Conservation (phyloP, 2,329 filamentous ascomycete genomes). For the Neoarthrinium moseri region DNA sequence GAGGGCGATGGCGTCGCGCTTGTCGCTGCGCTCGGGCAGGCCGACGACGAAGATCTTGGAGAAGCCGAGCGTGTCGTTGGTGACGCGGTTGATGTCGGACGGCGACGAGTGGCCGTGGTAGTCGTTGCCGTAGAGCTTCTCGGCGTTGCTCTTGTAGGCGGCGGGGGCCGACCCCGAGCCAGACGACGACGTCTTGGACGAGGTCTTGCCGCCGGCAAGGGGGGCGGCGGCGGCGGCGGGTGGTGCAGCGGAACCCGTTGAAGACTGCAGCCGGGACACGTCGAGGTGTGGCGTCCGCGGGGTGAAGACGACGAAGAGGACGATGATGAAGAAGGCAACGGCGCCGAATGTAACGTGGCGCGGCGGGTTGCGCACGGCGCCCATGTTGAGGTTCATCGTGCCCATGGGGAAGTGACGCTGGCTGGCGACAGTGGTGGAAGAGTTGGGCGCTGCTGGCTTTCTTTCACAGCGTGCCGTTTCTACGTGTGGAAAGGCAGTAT, state of each 20-base stretch:
- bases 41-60: slow-evolving; percentile 39
- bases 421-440: not conserved
- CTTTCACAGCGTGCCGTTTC: not conserved
- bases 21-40: slow-evolving; percentile 45
- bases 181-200: not conserved
- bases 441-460: not conserved
- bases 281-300: not conserved
- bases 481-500: no score
- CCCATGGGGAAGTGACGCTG: not conserved
- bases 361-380: slow-evolving; percentile 1
- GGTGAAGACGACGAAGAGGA: slow-evolving; percentile 1
- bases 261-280: not conserved
- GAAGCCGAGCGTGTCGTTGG: slow-evolving; percentile 27
- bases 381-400: not conserved
- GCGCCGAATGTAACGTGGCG: not conserved
- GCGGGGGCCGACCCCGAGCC: not conserved
- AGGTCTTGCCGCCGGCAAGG: no score
- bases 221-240: no score
- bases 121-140: not conserved
- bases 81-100: slow-evolving; percentile 18
- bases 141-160: no score
- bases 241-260: not conserved
- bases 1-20: slow-evolving; percentile 45
- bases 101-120: not conserved
- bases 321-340: not conserved